These are phyloP conservation scores for Berberis vulgaris DNA, from an alignment of 164 flowering plant genomes.

Conservation along the genomic window DNA sequence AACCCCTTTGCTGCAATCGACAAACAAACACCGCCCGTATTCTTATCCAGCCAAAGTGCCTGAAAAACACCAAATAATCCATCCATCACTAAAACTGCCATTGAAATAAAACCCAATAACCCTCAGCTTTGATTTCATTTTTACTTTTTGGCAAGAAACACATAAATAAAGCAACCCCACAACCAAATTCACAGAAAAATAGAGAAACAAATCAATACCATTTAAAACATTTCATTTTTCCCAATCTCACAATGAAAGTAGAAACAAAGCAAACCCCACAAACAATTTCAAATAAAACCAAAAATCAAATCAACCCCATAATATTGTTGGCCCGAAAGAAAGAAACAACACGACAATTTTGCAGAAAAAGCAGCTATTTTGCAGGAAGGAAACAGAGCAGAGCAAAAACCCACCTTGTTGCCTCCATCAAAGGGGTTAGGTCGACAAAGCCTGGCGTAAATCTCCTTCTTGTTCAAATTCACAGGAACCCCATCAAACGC, in stretches of 20 bases:
- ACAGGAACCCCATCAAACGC: constrained; percentile 25
- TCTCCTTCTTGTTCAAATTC: constrained; percentile 42
- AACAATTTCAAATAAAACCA: too few relatives aligned
- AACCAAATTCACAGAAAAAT: not conserved
- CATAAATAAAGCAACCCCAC: not conserved
- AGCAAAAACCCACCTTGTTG: constrained; percentile 43
- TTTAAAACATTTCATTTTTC: too few relatives aligned
- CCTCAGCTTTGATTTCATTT: too few relatives aligned
- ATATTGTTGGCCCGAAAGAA: too few relatives aligned
- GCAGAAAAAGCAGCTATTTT: too few relatives aligned
- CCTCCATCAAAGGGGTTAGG: constrained; percentile 43
- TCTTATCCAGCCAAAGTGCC: constrained; percentile 83
- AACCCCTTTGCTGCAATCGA: constrained; percentile 64
- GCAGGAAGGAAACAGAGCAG: not conserved
- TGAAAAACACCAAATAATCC: constrained; percentile 13
- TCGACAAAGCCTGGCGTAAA: constrained; percentile 48
- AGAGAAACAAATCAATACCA: not conserved
- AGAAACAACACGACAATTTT: too few relatives aligned
- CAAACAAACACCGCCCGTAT: constrained; percentile 55
- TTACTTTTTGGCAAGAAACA: too few relatives aligned
- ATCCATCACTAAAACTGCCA: constrained; percentile 4
- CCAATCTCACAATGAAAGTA: too few relatives aligned
- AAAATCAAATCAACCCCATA: too few relatives aligned
- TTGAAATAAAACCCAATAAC: not conserved
- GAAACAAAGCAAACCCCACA: too few relatives aligned